A percentile compares a stretch with the other conserved stretches of the same genome.
Evolutionary conservation across 768 basidiomycete genomes (phyloP).

Genomic region (Rubroboletus pulcherrimus): DNA sequence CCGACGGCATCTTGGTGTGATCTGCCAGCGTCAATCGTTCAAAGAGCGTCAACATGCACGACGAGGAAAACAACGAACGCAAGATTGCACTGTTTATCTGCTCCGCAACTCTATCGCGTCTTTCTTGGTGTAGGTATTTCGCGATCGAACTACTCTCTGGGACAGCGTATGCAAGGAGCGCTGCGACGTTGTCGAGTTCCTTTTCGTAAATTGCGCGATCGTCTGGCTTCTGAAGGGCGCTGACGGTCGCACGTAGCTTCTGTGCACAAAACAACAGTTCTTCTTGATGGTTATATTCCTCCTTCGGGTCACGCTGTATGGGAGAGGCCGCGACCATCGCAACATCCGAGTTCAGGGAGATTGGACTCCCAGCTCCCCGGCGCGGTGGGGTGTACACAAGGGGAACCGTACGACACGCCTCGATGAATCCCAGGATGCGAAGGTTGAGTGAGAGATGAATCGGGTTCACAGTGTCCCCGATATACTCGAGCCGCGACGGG

Average conservation of each 20-base stretch:
- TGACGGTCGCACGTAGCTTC: constrained; percentile 63
- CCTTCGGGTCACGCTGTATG: constrained; percentile 20
- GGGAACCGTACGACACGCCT: constrained; percentile 73
- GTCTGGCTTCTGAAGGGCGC: constrained; percentile 47
- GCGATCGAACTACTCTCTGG: constrained; percentile 75
- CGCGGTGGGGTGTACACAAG: constrained; percentile 39
- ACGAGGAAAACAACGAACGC: constrained; percentile 44
- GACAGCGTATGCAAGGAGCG: constrained; percentile 77
- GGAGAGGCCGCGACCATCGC: constrained; percentile 3
- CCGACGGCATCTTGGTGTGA: constrained; percentile 44
- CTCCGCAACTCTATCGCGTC: constrained; percentile 80
- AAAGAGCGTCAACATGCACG: not conserved
- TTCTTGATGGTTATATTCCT: constrained; percentile 41
- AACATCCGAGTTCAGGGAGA: constrained; percentile 9
- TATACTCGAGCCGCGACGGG: constrained; percentile 42
- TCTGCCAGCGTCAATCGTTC: constrained; percentile 35
- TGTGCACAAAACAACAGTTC: constrained; percentile 55
- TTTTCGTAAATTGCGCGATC: constrained; percentile 61
- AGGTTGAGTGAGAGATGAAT: constrained; percentile 78
- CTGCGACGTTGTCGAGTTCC: constrained; percentile 72
- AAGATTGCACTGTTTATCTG: constrained; percentile 87
- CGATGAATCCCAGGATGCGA: constrained; percentile 83
- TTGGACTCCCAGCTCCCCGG: constrained; percentile 5
- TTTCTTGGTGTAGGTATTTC: constrained; percentile 69
- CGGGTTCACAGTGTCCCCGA: constrained; percentile 66